phyloP scores from a whole-genome alignment of 345 rosid species.

The Hypericum androsaemum region DNA sequence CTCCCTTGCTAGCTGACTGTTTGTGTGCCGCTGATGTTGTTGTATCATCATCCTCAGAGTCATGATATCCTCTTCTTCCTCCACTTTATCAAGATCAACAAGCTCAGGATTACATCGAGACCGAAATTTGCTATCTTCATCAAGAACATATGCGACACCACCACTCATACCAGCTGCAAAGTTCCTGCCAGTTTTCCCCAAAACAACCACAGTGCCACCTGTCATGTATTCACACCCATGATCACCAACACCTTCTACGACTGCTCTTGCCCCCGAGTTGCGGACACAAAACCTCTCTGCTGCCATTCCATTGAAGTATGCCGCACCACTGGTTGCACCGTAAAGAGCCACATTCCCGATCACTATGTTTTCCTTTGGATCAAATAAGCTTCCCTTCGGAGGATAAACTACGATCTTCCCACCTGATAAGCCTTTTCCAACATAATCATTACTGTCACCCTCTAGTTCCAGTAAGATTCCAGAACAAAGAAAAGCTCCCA shows the following conservation, averaged over 20 bases:
- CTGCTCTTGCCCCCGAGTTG: conserved; percentile 96
- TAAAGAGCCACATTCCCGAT: conserved; percentile 97
- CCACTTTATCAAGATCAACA: conserved; percentile 92
- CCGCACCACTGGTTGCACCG: conserved; percentile 88
- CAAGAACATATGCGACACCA: conserved; percentile 89
- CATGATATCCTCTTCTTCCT: conserved; percentile 82
- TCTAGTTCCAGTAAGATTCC: conserved; percentile 87
- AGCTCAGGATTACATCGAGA: conserved; percentile 82
- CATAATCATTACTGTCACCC: conserved; percentile 96
- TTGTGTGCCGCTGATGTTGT: conserved; percentile 88
- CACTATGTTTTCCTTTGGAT: conserved; percentile 92
- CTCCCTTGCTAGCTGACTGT: conserved; percentile 79
- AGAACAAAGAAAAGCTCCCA: conserved; percentile 92
- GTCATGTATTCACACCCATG: conserved; percentile 99
- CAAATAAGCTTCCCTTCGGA: conserved; percentile 75
- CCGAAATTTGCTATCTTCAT: conserved; percentile 65
- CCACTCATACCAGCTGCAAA: conserved; percentile 99
- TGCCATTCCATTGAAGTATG: conserved; percentile 97
- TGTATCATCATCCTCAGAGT: conserved; percentile 92
- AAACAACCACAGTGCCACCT: conserved; percentile 92
- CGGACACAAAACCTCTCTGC: conserved; percentile 99
- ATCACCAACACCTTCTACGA: conserved; percentile 99
- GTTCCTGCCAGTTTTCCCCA: conserved; percentile 96
- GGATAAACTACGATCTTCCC: conserved; percentile 94
- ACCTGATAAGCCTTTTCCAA: conserved; percentile 97